These are phyloP conservation scores for Phytophthora constricta DNA, from an alignment of 352 stramenopile species.

Conservation along the genomic window DNA sequence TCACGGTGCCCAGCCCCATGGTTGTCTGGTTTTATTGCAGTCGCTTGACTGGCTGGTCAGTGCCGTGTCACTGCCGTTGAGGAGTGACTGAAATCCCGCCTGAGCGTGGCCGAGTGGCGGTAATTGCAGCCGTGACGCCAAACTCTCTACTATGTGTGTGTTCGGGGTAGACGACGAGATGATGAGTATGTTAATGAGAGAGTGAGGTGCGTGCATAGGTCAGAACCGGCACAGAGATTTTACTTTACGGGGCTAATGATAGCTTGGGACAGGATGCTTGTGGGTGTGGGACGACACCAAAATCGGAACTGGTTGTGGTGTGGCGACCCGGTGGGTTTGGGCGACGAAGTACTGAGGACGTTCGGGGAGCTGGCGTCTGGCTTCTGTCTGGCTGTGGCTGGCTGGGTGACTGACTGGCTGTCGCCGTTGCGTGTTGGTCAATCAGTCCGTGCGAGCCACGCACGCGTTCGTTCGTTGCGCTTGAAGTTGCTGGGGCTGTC, in stretches of 20 bases:
- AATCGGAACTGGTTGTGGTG: constrained; percentile 15
- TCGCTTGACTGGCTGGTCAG: constrained; percentile 8
- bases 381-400: constrained; percentile 6
- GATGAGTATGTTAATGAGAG: constrained; percentile 22
- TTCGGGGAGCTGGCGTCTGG: constrained; percentile 3
- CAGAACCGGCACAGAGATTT: constrained; percentile 37
- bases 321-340: constrained; percentile 26
- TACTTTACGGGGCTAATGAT: constrained; percentile 39
- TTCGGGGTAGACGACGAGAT: neutral
- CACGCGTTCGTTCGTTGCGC: neutral
- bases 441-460: constrained; percentile 23
- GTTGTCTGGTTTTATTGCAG: constrained; percentile 8
- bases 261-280: constrained; percentile 26
- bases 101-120: neutral
- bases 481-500: neutral
- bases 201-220: constrained; percentile 24
- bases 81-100: constrained; percentile 13
- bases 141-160: too few relatives aligned
- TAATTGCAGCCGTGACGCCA: neutral
- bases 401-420: constrained; percentile 8
- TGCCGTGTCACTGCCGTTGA: constrained; percentile 7
- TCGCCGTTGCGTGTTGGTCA: constrained; percentile 32
- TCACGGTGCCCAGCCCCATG: constrained; percentile 63
- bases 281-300: constrained; percentile 19
- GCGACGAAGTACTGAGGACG: constrained; percentile 40